Evolutionary conservation across 345 rosid species (phyloP), one percentile per base, ranked within the genome.

Genomic region (Eucalyptus decipiens): DNA sequence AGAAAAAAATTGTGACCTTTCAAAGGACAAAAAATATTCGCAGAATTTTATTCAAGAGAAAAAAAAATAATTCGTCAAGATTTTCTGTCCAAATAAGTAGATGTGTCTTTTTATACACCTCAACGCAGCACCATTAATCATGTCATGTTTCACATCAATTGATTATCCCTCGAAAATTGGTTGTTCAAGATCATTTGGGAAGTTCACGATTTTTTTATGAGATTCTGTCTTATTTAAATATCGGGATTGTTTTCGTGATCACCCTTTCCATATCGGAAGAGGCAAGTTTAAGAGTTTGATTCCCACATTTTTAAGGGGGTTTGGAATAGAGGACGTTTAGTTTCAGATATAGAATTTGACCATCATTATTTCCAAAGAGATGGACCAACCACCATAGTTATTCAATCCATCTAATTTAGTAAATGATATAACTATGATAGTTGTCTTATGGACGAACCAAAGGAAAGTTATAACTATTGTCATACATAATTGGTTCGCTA

Each of bases 261-360:
- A 19, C 26, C 26, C 0, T 52, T 52, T 21, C 2, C 0, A 52
- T 21, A 52, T 19, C 2, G 0, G 2, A 52, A 52, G 11, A 52
- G 24, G 10, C 1, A 52, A 11, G 58, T 21, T 21, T 8, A 0
- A 11, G 5, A 52, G 58, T 52, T 52, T 21, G 11, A 52, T 52
- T 52, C 26, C 5, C 26, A 52, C 26, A 0, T 19, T 19, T 52
- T 19, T 2, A 19, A 19, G 5, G 0, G 10, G 26, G 11, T 52
- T 52, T 52, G 5, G 11, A 0, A 52, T 21, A 7, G 4, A 0
- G 11, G 5, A 52, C 5, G 0, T 52, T 52, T 52, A 52, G 0
- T 52, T 52, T 52, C 5, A 4, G 1, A 52, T 52, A 52, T 21
- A 0, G 0, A 1, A 52, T 21, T 52, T 21, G 1, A 52, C 11